Conservation (phyloP, 2,329 filamentous ascomycete genomes). For the Xylaria digitata region DNA sequence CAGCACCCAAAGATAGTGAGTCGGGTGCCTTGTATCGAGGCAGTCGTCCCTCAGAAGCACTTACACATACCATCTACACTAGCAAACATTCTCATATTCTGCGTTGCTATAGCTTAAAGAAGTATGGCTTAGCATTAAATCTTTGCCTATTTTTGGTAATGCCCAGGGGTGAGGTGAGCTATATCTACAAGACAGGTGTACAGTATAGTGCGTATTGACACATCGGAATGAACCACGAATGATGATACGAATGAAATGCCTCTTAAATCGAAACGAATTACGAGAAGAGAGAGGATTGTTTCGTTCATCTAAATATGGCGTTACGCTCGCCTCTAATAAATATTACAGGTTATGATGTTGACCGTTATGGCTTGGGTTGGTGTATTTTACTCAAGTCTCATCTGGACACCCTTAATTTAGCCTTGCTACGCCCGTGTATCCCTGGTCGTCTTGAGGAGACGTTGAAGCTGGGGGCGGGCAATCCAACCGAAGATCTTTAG, state of each 20-base stretch:
- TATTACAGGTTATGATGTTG: no score
- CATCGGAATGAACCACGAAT: not conserved
- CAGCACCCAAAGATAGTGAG: not conserved
- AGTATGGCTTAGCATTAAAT: not conserved
- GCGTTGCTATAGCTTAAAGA: not conserved
- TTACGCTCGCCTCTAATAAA: no score
- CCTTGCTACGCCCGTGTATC: not conserved
- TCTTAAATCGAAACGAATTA: not conserved
- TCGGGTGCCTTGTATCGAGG: not conserved
- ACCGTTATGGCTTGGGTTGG: not conserved
- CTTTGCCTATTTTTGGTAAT: not conserved
- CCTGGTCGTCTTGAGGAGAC: not conserved
- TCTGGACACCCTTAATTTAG: not conserved
- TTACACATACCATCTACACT: not conserved
- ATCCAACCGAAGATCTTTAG: not conserved
- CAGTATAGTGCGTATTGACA: no score
- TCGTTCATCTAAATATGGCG: no score
- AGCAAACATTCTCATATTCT: conserved; percentile 4
- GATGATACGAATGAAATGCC: not conserved
- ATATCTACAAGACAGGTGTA: not conserved
- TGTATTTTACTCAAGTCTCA: not conserved
- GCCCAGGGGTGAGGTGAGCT: not conserved
- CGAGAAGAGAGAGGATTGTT: no score
- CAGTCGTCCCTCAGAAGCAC: not conserved
- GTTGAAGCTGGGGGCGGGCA: not conserved